Evolutionary conservation across 2,329 filamentous ascomycete genomes (phyloP).

Genomic region (Alternaria triticimaculans): DNA sequence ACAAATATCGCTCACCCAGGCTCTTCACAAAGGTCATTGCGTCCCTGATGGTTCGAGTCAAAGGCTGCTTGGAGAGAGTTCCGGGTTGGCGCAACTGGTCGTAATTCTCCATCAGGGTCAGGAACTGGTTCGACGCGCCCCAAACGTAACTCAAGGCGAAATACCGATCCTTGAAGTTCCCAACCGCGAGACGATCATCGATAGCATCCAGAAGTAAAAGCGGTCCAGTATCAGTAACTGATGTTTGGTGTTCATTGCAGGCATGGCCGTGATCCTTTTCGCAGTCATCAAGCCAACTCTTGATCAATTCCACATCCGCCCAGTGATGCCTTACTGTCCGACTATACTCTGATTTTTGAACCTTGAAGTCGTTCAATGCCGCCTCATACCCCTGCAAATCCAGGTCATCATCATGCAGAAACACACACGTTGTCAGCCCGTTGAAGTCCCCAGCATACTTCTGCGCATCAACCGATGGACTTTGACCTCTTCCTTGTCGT

Average conservation of each 20-base stretch:
- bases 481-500: not conserved
- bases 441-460: not conserved
- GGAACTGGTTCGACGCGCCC: constrained; percentile 8
- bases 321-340: not conserved
- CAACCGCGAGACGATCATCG: not conserved
- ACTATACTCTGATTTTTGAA: not conserved
- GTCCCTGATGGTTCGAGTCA: constrained; percentile 8
- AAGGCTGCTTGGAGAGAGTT: not conserved
- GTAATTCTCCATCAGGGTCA: constrained; percentile 3
- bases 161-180: not conserved
- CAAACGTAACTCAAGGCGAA: constrained; percentile 12
- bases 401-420: constrained; percentile 1
- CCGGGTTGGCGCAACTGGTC: not conserved
- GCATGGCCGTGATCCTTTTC: not conserved
- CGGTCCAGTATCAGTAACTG: not conserved
- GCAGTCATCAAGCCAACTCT: constrained; percentile 3
- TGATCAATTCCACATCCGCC: constrained; percentile 1
- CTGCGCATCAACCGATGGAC: not conserved
- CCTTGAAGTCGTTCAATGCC: not conserved
- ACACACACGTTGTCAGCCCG: not conserved
- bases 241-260: not conserved
- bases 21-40: constrained; percentile 1
- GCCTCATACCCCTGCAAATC: not conserved
- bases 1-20: constrained; percentile 8
- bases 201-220: constrained; percentile 6